Evolutionary conservation across 2,329 filamentous ascomycete genomes (phyloP).

Genomic region (Aspergillus neoniger): DNA sequence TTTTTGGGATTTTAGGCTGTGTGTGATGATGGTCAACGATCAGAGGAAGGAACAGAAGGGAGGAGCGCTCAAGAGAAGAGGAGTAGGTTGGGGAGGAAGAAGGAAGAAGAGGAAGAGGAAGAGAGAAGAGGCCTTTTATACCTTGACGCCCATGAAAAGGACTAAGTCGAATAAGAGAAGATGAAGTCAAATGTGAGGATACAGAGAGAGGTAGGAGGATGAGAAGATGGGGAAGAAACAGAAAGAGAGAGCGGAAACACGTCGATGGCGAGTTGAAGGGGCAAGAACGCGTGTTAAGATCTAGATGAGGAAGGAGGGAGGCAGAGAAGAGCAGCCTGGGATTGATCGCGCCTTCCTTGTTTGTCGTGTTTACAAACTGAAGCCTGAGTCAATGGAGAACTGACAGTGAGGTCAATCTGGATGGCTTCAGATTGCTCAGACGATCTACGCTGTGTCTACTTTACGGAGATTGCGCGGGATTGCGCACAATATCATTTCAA

Average conservation of each 20-base stretch:
- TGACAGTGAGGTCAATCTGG: too few relatives aligned
- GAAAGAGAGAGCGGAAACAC: background rate
- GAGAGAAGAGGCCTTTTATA: background rate
- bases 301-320: conserved; percentile 3
- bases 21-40: background rate
- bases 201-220: background rate
- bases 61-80: background rate
- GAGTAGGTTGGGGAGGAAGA: background rate
- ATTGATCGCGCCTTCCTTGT: background rate
- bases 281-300: background rate
- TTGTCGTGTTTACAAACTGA: background rate
- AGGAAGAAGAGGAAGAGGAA: background rate
- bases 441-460: too few relatives aligned
- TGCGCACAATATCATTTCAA: too few relatives aligned
- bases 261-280: background rate
- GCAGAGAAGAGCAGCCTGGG: background rate
- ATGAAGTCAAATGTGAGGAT: background rate
- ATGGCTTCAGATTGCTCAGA: too few relatives aligned
- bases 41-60: background rate
- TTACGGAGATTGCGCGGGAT: too few relatives aligned
- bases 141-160: background rate
- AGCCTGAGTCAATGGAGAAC: too few relatives aligned
- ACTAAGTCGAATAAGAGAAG: background rate
- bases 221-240: conserved; percentile 3
- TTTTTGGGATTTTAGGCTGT: background rate